These are phyloP conservation scores for Metschnikowia shivogae DNA, from an alignment of 805 yeast species.

Conservation along the genomic window DNA sequence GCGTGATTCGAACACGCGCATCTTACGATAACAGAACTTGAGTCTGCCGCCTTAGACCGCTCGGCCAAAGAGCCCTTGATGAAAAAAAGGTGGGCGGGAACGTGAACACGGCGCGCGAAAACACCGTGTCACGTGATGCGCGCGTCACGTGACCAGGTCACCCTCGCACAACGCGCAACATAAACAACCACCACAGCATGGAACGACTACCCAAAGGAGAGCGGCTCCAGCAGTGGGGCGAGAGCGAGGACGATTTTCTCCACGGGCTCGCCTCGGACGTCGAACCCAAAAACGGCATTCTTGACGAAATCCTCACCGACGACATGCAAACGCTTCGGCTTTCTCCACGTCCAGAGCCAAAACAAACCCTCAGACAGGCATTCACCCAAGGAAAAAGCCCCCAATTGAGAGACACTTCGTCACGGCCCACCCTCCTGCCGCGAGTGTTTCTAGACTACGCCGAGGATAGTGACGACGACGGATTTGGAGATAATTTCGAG, in stretches of 20 bases:
- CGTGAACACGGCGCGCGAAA: no score
- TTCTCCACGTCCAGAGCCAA: slow-evolving; percentile 1
- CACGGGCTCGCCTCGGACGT: slow-evolving; percentile 4
- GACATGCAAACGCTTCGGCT: slow-evolving; percentile 2
- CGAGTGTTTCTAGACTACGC: slow-evolving; percentile 5
- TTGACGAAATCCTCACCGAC: slow-evolving; percentile 7
- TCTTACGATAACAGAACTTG: no score
- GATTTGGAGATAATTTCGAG: slow-evolving; percentile 9
- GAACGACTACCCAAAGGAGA: neutral
- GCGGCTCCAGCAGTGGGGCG: slow-evolving; percentile 13
- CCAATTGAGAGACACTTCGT: neutral
- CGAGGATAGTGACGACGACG: slow-evolving; percentile 10
- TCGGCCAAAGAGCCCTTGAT: slow-evolving; percentile 7
- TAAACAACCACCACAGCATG: neutral
- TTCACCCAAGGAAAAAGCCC: slow-evolving; percentile 4
- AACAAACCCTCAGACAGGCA: slow-evolving; percentile 1
- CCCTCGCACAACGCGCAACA: neutral
- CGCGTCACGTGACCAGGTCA: neutral
- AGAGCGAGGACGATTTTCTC: slow-evolving; percentile 7
- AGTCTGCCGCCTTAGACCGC: no score
- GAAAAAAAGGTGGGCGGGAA: no score
- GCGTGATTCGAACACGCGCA: slow-evolving; percentile 11
- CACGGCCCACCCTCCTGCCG: slow-evolving; percentile 4
- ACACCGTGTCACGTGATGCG: no score
- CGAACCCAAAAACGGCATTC: neutral